Percentiles rank a stretch among this genome's conserved stretches.
These are phyloP conservation scores for Clonostachys sp. DNA, from an alignment of 2,329 filamentous ascomycete genomes.

Conservation along the genomic window DNA sequence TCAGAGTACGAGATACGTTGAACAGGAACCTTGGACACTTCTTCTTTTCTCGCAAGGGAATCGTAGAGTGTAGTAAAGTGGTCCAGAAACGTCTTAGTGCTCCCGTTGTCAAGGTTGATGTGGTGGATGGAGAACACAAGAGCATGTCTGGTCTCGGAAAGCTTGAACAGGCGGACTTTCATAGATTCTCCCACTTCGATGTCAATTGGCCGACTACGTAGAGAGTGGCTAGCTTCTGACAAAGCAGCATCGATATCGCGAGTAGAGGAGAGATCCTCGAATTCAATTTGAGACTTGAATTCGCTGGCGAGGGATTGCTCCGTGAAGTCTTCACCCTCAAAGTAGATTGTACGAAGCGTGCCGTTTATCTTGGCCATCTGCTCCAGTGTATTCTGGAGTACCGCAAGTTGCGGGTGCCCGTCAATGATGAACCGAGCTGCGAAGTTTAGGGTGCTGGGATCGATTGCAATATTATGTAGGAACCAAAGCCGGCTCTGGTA, in stretches of 20 bases:
- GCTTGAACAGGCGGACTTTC: neutral
- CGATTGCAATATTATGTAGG: slow-evolving; percentile 14
- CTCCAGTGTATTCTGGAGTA: neutral
- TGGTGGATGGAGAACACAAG: neutral
- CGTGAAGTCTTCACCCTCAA: neutral
- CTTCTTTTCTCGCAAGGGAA: neutral
- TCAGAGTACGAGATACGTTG: neutral
- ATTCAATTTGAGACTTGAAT: neutral
- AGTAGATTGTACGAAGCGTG: neutral
- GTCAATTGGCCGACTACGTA: neutral
- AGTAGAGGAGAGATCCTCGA: neutral
- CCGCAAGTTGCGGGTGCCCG: neutral
- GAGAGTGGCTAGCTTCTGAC: slow-evolving; percentile 6
- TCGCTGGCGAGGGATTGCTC: neutral
- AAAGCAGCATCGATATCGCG: slow-evolving; percentile 1
- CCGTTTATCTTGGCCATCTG: neutral
- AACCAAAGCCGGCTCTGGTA: slow-evolving; percentile 17
- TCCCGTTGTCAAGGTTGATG: neutral
- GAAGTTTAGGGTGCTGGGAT: slow-evolving; percentile 13
- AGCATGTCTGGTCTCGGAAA: neutral
- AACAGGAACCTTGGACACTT: neutral
- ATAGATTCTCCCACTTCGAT: neutral
- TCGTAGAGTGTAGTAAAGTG: neutral
- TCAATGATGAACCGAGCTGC: neutral
- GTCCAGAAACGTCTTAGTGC: neutral